Conservation (phyloP, 106 monocot species). For the Cymbidium sinense region DNA sequence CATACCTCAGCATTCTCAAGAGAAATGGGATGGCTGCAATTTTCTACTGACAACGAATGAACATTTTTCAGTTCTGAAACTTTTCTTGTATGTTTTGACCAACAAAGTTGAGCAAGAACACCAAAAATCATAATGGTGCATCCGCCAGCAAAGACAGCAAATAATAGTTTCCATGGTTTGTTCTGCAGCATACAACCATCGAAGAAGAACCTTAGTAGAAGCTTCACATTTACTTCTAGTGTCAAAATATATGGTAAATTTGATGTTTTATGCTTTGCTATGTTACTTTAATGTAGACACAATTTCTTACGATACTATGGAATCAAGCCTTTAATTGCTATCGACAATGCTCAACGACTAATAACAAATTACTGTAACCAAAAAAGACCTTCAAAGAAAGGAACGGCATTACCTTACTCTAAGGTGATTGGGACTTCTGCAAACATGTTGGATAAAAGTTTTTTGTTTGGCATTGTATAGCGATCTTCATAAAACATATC, state of each 20-base stretch:
- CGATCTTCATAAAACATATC: constrained; percentile 94
- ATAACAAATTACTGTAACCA: too few species aligned
- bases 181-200: constrained; percentile 22
- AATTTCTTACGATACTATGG: too few species aligned
- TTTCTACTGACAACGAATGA: constrained; percentile 19
- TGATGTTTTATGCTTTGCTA: neutral
- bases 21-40: constrained; percentile 21
- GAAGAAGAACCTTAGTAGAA: neutral
- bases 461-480: constrained; percentile 64
- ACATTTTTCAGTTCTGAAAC: constrained; percentile 15
- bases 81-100: constrained; percentile 29
- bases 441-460: constrained; percentile 29
- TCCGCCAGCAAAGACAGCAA: constrained; percentile 34
- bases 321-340: too few species aligned
- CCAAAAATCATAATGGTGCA: constrained; percentile 33
- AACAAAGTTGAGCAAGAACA: constrained; percentile 43
- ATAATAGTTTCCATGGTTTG: constrained; percentile 38
- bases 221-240: neutral
- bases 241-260: neutral
- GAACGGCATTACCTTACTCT: constrained; percentile 35
- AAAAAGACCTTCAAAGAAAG: neutral
- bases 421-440: constrained; percentile 28
- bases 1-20: constrained; percentile 45
- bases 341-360: too few species aligned
- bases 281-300: too few species aligned